Evolutionary conservation across 106 monocot genomes (phyloP), one percentile per base, ranked within the genome.

Genomic region (Dactylorhiza incarnata): DNA sequence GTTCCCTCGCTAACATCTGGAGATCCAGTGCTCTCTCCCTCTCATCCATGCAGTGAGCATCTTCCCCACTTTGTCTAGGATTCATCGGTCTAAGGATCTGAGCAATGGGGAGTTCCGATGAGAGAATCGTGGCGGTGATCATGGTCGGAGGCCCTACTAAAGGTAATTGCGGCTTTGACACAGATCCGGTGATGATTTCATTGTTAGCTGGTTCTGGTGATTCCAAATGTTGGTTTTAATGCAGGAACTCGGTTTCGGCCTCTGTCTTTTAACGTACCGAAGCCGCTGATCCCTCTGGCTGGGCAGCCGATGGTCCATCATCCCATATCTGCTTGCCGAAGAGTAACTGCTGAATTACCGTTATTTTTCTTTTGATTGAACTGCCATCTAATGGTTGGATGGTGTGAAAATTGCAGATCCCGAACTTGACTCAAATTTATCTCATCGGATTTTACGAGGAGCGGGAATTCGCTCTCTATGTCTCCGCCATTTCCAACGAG

Each of bases 371-470:
- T 50, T 48, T 75, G 4, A 46, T 74, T 74, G 47, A 45, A 65
- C 29, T 25, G 19, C n/a, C 37, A 23, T 25, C 29, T 72, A 29
- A 37, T 63, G 3, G 48, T 9, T 45, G 44, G 49, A 58, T 79
- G 24, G n/a, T 65, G 72, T 56, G 65, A 45, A 53, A 37, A n/a
- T 76, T 78, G 63, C 56, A 95, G 95, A 95, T 95, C 81, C 90
- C 95, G 29, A 90, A 92, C 76, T 82, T 95, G 74, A 90, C 76
- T 44, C 93, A 93, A 74, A 84, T 96, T 63, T 96, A 89, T 69
- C 82, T 96, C 9, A 81, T 96, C 73, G 96, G 96, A n/a, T 96
- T 96, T 84, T 96, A 93, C 45, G 95, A 96, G 82, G 96, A 93
- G 79, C 83, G 89, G 52, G 93, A 96, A 67, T 96, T 96, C 52